Evolutionary conservation across 1,139 yeast genomes (phyloP), one percentile per base, ranked within the genome.

Genomic region (Pneumocystis canis): DNA sequence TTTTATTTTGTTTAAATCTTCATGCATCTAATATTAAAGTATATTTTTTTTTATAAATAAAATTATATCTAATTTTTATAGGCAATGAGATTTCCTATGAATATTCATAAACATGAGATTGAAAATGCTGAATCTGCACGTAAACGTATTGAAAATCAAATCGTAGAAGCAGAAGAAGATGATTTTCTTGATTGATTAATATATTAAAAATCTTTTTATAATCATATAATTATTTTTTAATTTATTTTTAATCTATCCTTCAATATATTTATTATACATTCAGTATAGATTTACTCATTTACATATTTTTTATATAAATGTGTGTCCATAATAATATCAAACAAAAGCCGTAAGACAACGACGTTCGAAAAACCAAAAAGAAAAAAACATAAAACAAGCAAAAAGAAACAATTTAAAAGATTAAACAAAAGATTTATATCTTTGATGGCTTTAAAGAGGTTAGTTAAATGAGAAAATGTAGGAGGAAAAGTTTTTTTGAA

Each of bases 1-100:
- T 92, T 75, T 83, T 84, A 71, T 94, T 92, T 75, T 92, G 96
- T 73, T 87, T 89, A 75, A 81, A 86, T 60, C 80, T 94, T 69
- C 95, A 92, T 75, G 89, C 89, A 69, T 97, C 92, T 70, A 84
- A 89, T 73, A 95, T 92, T 65, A 87, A 89, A 77, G 59, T 30
- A 56, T 47, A 6, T 3, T 5, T 9, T 39, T 30, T 25, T 57
- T 20, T 47, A 47, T 18, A 57, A 14, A 54, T 20, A 2, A 31
- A 54, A 11, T 14, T 14, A 9, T 25, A 6, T 20, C 54, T 47
- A 25, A 47, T 47, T 4, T 20, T 39, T 11, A 25, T 30, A 57
- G 59, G 89, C 96, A 28, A 89, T 94, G 97, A 83, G 97, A 71
- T 94, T 87, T 74, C 95, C 97, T 68, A 70, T 72, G 67, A 74